Base-by-base conservation (phyloP, 129 eudicot species). In the Rutidosis leptorrhynchoides region DNA sequence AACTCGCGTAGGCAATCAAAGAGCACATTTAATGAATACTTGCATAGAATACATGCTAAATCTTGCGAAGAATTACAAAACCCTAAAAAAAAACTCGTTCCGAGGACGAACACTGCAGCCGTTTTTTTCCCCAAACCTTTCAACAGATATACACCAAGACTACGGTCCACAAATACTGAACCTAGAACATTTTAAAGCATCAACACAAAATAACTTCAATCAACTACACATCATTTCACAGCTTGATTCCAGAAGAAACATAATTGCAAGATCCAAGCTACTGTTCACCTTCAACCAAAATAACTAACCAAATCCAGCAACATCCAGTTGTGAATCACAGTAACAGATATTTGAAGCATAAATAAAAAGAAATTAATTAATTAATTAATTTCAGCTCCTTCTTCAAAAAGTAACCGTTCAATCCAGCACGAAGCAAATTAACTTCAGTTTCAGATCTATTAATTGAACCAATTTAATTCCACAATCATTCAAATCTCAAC, bases 381-480 rank as follows among this genome's bases (percentile, higher is more conserved):
- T 15, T 16, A 6, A 69, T 21, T n/a, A 26, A 69, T 16, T 25
- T 16, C 22, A 9, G 16, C 51, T 59, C 12, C 30, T 27, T 30
- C 67, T 70, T 28, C 67, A 70, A 58, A 46, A 30, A 58, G 49
- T 40, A 58, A 45, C 33, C 22, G 46, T 70, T 68, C 23, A 19
- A 57, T 45, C 59, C 59, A 59, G 20, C 58, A 27, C 56, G 56
- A 69, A 71, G 51, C 75, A 71, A 45, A 40, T 42, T 49, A 71
- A 61, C 62, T 70, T 58, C 30, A 30, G 75, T 70, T 59, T 45
- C 62, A 51, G 69, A 62, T 48, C 62, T 71, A 49, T 11, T 20
- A 22, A 71, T 24, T 23, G 26, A 71, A 62, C 51, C 52, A 69
- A 71, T 71, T 69, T 62, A 71, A 71, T 17, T 48, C 62, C 40